These are phyloP conservation scores for Choiromyces venosus DNA, from an alignment of 495 filamentous ascomycete species.

Conservation along the genomic window DNA sequence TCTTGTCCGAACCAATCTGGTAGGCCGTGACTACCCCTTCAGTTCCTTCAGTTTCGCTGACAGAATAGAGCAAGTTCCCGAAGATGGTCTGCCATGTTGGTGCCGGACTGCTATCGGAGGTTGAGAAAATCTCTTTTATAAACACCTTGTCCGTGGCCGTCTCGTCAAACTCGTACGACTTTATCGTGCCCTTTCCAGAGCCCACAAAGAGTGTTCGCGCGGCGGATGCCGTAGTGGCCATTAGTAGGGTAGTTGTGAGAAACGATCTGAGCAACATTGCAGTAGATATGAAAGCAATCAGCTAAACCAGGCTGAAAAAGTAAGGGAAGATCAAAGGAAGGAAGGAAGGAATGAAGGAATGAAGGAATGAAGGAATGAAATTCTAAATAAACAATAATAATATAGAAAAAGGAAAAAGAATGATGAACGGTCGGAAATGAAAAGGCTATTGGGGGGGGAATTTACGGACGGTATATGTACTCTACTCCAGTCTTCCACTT, in stretches of 20 bases:
- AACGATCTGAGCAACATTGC: slow-evolving; percentile 9
- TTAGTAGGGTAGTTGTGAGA: slow-evolving; percentile 3
- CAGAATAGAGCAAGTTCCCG: slow-evolving; percentile 24
- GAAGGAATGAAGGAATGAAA: not conserved
- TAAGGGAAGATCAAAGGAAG: not conserved
- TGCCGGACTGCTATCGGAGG: slow-evolving; percentile 15
- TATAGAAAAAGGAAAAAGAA: not conserved
- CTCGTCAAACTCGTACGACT: slow-evolving; percentile 22
- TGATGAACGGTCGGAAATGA: not conserved
- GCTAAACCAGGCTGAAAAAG: not conserved
- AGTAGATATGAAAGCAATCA: not conserved
- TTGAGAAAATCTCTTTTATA: slow-evolving; percentile 10
- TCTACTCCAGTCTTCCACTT: not conserved
- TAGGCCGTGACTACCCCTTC: slow-evolving; percentile 23
- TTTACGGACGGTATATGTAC: not conserved
- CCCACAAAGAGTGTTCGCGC: slow-evolving; percentile 33
- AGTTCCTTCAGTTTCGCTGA: slow-evolving; percentile 10
- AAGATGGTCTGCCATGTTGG: slow-evolving; percentile 32
- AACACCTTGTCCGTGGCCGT: not conserved
- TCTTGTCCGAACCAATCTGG: slow-evolving; percentile 16
- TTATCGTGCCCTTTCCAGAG: slow-evolving; percentile 18
- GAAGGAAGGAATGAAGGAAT: not conserved
- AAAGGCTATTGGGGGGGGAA: not conserved
- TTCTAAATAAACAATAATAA: not conserved
- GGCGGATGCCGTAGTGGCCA: slow-evolving; percentile 16